These are phyloP conservation scores for Dillenia suffruticosa DNA, from an alignment of 164 flowering plant genomes.

Conservation along the genomic window DNA sequence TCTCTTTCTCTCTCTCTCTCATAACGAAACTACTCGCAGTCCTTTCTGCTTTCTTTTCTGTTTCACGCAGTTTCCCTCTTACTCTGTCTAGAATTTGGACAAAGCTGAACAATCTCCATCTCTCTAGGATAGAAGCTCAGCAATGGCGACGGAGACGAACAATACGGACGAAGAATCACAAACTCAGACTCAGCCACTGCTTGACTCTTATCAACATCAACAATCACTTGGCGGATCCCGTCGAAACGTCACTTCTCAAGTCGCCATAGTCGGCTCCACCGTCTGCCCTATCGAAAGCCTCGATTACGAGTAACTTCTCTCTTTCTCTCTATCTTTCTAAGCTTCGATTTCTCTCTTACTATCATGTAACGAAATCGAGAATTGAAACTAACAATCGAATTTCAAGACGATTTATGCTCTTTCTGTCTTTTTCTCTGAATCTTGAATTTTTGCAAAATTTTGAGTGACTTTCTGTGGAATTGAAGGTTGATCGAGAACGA, in stretches of 20 bases:
- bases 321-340: background rate
- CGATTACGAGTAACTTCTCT: slow-evolving; percentile 62
- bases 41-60: too few relatives aligned
- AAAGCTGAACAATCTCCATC: background rate
- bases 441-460: background rate
- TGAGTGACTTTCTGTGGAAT: background rate
- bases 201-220: background rate
- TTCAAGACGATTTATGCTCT: background rate
- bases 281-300: slow-evolving; percentile 84
- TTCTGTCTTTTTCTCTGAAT: background rate
- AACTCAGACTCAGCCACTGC: slow-evolving; percentile 1
- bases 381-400: too few relatives aligned
- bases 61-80: background rate
- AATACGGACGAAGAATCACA: background rate
- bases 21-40: too few relatives aligned
- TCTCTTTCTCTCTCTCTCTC: too few relatives aligned
- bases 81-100: background rate
- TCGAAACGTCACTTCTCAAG: slow-evolving; percentile 61
- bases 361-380: background rate
- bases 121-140: background rate
- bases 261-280: slow-evolving; percentile 73
- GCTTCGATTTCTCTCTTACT: background rate
- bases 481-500: slow-evolving; percentile 77
- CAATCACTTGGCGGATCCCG: slow-evolving; percentile 23
- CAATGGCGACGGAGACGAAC: background rate